Percentiles rank a stretch among this genome's conserved stretches.
phyloP scores from a whole-genome alignment of 2,329 filamentous ascomycete species.

The Phialophora macrospora region DNA sequence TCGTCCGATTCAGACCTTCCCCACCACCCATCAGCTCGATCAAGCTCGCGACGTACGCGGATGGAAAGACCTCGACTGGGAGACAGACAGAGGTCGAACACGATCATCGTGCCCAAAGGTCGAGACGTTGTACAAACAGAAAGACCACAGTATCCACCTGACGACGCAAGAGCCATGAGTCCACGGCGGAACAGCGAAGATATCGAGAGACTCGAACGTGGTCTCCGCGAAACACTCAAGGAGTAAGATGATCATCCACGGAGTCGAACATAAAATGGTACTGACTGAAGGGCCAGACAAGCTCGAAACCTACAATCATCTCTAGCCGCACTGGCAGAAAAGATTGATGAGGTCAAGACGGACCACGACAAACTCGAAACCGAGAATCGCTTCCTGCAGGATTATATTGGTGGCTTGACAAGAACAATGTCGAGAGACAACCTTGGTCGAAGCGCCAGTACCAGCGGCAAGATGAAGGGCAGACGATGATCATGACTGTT shows the following conservation, averaged over 20 bases:
- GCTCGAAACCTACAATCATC: conserved; percentile 88
- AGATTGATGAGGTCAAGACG: conserved; percentile 89
- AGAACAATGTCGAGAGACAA: conserved; percentile 67
- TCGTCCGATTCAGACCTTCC: conserved; percentile 56
- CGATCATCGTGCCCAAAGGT: conserved; percentile 80
- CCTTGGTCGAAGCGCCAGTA: conserved; percentile 38
- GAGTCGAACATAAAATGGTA: conserved; percentile 3
- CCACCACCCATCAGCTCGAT: conserved; percentile 58
- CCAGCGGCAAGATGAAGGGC: conserved; percentile 33
- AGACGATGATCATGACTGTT: conserved; percentile 33
- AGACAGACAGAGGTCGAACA: conserved; percentile 78
- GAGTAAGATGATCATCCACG: conserved; percentile 56
- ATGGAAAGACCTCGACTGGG: conserved; percentile 68
- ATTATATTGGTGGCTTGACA: conserved; percentile 97
- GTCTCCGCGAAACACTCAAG: conserved; percentile 70
- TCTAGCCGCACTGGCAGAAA: conserved; percentile 84
- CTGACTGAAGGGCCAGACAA: conserved; percentile 63
- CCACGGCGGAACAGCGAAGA: conserved; percentile 89
- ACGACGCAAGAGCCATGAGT: conserved; percentile 93
- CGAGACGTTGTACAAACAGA: conserved; percentile 73
- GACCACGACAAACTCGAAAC: conserved; percentile 96
- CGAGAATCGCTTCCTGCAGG: conserved; percentile 96
- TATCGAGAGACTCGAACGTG: conserved; percentile 81
- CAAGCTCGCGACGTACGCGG: conserved; percentile 51
- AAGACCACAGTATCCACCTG: conserved; percentile 77